Percentiles rank a stretch among this genome's conserved stretches.
phyloP scores from a whole-genome alignment of 169 alveolate species.

The Plasmodium fragile region DNA sequence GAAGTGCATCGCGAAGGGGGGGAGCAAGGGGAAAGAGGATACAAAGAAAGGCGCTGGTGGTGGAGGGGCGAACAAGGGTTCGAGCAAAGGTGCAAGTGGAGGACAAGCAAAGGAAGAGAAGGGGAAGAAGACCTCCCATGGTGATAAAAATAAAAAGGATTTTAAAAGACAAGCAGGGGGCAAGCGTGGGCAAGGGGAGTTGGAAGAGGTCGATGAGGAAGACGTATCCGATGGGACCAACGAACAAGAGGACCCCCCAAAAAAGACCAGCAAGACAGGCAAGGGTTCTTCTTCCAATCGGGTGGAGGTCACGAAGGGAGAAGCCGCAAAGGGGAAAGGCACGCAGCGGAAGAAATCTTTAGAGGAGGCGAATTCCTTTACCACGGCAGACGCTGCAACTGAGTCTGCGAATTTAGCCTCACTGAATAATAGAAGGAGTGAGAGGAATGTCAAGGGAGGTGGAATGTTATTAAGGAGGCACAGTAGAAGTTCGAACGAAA shows the following conservation, averaged over 20 bases:
- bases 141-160: neutral
- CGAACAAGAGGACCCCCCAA: neutral
- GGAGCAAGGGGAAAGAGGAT: neutral
- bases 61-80: neutral
- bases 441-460: neutral
- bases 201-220: neutral
- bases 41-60: neutral
- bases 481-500: neutral
- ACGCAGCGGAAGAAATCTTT: neutral
- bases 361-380: neutral
- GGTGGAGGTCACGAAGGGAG: neutral
- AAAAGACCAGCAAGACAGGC: neutral
- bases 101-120: neutral
- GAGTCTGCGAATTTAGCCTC: neutral
- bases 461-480: neutral
- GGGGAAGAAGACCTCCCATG: constrained; percentile 2
- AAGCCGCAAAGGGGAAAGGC: neutral
- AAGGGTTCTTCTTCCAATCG: neutral
- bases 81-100: neutral
- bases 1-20: neutral
- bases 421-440: neutral
- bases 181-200: neutral
- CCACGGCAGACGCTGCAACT: neutral
- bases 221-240: neutral
- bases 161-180: neutral